phyloP scores from a whole-genome alignment of 495 filamentous ascomycete genomes.

The Parachaetomium inaequale region DNA sequence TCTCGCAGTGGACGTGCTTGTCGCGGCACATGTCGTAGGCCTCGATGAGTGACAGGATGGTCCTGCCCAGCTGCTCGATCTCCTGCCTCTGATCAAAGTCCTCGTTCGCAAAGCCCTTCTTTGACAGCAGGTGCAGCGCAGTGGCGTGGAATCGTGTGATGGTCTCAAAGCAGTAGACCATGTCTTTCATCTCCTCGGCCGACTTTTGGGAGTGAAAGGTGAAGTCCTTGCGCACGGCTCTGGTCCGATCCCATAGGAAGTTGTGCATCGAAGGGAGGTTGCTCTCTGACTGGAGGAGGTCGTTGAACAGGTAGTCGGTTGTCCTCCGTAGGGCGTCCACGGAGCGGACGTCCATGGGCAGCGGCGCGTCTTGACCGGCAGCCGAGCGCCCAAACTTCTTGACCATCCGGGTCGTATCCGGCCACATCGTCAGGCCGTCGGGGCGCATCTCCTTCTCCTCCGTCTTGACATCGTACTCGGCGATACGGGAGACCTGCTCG shows the following conservation, averaged over 20 bases:
- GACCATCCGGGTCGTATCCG: constrained; percentile 49
- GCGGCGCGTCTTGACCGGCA: constrained; percentile 84
- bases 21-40: constrained; percentile 74
- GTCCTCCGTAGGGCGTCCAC: constrained; percentile 69
- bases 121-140: constrained; percentile 78
- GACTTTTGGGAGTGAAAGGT: constrained; percentile 73
- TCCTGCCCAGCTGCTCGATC: constrained; percentile 84
- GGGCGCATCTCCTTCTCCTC: constrained; percentile 46
- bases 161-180: constrained; percentile 78
- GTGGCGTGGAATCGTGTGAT: constrained; percentile 91
- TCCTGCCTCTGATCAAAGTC: constrained; percentile 88
- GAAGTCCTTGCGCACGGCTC: constrained; percentile 90
- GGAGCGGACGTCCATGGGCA: constrained; percentile 89
- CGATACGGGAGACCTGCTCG: constrained; percentile 76
- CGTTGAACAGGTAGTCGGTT: constrained; percentile 75
- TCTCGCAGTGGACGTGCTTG: constrained; percentile 48
- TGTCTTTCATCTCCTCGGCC: constrained; percentile 58
- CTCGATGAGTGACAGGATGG: constrained; percentile 80
- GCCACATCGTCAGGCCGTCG: constrained; percentile 37
- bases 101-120: constrained; percentile 55
- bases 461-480: constrained; percentile 54
- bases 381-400: constrained; percentile 89
- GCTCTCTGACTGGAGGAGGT: constrained; percentile 62
- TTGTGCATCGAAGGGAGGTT: constrained; percentile 68
- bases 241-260: constrained; percentile 91